Conservation (phyloP, 352 stramenopile genomes). For the Aphanomyces stellatus region DNA sequence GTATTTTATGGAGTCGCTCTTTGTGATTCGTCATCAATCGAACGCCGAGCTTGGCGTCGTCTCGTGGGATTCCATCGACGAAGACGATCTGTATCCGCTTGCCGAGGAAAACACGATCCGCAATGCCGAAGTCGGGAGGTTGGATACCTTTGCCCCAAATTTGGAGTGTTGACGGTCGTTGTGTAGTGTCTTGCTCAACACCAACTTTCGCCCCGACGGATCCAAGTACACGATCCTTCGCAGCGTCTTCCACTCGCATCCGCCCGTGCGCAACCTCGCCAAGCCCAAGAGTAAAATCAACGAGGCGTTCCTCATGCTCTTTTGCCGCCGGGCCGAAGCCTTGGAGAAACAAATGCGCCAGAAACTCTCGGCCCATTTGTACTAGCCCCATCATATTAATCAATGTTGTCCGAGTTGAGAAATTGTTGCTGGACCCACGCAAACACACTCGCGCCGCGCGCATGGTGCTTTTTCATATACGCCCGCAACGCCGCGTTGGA, state of each 20-base stretch:
- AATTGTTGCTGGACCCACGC: background rate
- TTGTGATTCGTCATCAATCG: constrained; percentile 49
- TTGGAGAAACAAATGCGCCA: constrained; percentile 33
- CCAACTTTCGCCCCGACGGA: constrained; percentile 50
- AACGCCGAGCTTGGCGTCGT: constrained; percentile 47
- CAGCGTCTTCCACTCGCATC: constrained; percentile 60
- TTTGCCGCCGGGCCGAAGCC: constrained; percentile 64
- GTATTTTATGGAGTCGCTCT: constrained; percentile 73
- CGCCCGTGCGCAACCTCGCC: constrained; percentile 49
- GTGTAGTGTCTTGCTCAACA: constrained; percentile 27
- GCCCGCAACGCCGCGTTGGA: background rate
- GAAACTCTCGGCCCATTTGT: constrained; percentile 11
- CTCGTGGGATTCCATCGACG: constrained; percentile 58
- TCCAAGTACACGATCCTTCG: constrained; percentile 39
- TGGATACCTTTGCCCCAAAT: constrained; percentile 3
- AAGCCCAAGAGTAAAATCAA: constrained; percentile 65
- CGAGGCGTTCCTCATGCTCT: constrained; percentile 67
- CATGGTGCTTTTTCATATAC: background rate
- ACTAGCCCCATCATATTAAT: background rate
- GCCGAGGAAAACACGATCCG: constrained; percentile 44
- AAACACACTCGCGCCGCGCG: background rate
- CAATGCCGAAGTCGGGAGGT: constrained; percentile 78
- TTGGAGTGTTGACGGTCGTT: background rate
- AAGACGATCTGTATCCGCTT: constrained; percentile 60
- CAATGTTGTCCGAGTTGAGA: background rate